These are phyloP conservation scores for Solanum raphanifolium DNA, from an alignment of 257 asterid genomes.

Conservation along the genomic window DNA sequence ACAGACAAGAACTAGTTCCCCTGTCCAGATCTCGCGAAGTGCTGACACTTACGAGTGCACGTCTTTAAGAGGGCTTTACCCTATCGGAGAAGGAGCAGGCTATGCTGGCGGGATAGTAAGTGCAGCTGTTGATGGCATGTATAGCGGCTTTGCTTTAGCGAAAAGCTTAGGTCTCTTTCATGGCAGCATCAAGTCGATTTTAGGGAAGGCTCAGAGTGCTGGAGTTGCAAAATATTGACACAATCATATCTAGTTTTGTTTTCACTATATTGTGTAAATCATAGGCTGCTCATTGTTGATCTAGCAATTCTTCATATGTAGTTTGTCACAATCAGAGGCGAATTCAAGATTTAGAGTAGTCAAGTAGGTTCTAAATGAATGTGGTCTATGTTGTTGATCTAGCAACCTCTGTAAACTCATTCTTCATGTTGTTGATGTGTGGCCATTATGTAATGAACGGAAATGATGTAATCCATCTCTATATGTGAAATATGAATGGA, in stretches of 20 bases:
- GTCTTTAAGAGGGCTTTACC: conserved; percentile 71
- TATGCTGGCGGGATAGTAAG: conserved; percentile 95
- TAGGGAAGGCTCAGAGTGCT: conserved; percentile 49
- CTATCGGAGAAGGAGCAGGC: conserved; percentile 94
- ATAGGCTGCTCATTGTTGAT: neutral
- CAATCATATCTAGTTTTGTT: neutral
- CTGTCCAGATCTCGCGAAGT: conserved; percentile 62
- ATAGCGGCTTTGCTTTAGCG: conserved; percentile 74
- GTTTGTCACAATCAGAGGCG: neutral
- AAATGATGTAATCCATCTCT: neutral
- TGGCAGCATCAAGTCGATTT: conserved; percentile 31
- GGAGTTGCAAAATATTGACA: conserved; percentile 49
- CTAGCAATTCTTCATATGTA: neutral
- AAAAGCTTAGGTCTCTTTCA: conserved; percentile 56
- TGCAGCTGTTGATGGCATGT: conserved; percentile 93
- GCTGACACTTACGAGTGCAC: conserved; percentile 70
- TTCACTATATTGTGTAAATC: neutral
- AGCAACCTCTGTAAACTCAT: neutral
- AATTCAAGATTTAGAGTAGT: neutral
- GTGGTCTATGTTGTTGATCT: neutral
- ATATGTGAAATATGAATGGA: neutral
- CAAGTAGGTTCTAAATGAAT: neutral
- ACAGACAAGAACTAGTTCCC: conserved; percentile 94
- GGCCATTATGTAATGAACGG: neutral
- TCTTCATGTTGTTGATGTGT: neutral